Evolutionary conservation across 176 grass and related monocot species (phyloP).

Genomic region (Dactylis glomerata): DNA sequence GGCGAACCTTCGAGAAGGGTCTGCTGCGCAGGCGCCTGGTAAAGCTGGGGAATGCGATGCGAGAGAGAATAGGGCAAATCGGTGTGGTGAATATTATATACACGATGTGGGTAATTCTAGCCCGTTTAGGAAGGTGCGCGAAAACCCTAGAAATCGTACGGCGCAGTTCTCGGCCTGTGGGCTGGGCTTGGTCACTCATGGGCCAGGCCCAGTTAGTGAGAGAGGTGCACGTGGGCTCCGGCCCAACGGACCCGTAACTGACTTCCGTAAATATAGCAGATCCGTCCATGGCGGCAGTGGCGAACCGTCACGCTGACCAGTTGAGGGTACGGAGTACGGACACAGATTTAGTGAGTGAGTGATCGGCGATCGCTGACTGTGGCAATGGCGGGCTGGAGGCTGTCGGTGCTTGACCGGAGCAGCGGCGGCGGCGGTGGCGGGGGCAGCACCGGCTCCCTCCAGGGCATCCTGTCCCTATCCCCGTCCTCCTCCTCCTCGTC

Average conservation of each 20-base stretch:
- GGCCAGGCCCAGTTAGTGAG: background rate
- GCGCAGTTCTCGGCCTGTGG: background rate
- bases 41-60: background rate
- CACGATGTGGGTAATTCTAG: background rate
- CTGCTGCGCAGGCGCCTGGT: background rate
- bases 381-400: conserved; percentile 37
- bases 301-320: background rate
- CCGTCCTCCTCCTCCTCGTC: conserved; percentile 10
- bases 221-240: background rate
- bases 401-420: conserved; percentile 20
- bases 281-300: conserved; percentile 6
- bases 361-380: background rate
- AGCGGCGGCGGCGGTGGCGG: background rate
- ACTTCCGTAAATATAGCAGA: background rate
- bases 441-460: conserved; percentile 18
- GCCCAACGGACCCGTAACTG: background rate
- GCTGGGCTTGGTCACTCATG: background rate
- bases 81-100: background rate
- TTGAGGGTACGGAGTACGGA: background rate
- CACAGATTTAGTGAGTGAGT: background rate
- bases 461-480: conserved; percentile 23
- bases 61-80: background rate
- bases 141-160: background rate
- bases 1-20: conserved; percentile 15
- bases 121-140: background rate